Evolutionary conservation across 2,329 filamentous ascomycete genomes (phyloP), one percentile per base, ranked within the genome.

Genomic region (Escovopsis sp.): DNA sequence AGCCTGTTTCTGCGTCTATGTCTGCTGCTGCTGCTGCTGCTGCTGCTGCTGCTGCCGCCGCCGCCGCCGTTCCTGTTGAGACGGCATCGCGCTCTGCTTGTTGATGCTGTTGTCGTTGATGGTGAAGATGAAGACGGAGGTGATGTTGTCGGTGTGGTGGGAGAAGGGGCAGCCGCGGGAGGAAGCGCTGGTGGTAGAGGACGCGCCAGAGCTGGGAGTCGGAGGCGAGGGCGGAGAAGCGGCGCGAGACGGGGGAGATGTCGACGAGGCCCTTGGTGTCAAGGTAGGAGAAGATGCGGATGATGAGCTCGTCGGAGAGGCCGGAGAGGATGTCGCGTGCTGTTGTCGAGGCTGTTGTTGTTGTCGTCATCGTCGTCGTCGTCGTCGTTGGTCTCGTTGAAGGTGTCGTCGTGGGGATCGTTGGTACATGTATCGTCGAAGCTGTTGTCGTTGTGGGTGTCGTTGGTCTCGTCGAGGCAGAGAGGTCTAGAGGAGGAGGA

Each of bases 121-220:
- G 16, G 79, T 79, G 1, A 82, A 80, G 37, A 88, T 76, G 39
- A 23, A 6, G 21, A 2, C 10, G 21, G 21, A 6, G 21, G 21
- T 23, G 21, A 10, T 23, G 21, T n/a, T n/a, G 21, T 23, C 10
- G 6, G 6, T 23, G 21, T 23, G 21, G 21, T 23, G 21, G 21
- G 6, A 6, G 21, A 10, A 6, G 21, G 6, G 6, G 21, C 21
- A 6, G 74, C 27, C 85, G 86, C 26, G 82, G 70, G 21, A 94
- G 83, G 56, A 93, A 96, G 42, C 80, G 77, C 18, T 75, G 68
- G 58, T 92, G 94, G 58, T 94, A 98, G 34, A 85, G 72, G 12
- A 71, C 70, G 54, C 88, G 90, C 90, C 90, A 98, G 38, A 96
- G 62, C 52, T 94, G 85, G 1, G 80, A 79, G 55, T 96, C 90